Percentiles rank a stretch among this genome's conserved stretches.
These are phyloP conservation scores for Crithidia acanthocephali DNA, from an alignment of 208 protist species.

Conservation along the genomic window DNA sequence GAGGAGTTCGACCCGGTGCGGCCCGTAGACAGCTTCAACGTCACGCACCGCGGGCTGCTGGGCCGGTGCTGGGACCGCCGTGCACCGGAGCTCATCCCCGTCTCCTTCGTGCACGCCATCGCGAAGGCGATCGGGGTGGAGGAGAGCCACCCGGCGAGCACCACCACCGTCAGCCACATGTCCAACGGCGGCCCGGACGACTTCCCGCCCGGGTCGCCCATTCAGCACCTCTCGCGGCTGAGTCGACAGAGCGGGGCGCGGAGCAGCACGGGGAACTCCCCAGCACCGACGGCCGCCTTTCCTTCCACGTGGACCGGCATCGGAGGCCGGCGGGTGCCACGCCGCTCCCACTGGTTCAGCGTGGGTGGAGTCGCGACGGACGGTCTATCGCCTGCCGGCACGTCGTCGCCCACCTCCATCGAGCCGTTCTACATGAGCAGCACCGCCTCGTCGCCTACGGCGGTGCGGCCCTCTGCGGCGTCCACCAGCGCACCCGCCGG, in stretches of 20 bases:
- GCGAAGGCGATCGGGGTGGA: constrained; percentile 22
- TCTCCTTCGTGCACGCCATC: constrained; percentile 44
- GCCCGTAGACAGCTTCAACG: constrained; percentile 69
- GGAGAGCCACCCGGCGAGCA: constrained; percentile 20
- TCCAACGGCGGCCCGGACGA: constrained; percentile 22
- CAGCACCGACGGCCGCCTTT: background rate
- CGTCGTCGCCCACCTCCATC: background rate
- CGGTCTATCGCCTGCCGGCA: background rate
- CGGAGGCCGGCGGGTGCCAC: constrained; percentile 32
- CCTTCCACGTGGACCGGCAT: background rate
- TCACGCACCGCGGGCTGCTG: constrained; percentile 66
- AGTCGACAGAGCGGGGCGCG: constrained; percentile 7
- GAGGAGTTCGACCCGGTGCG: constrained; percentile 67
- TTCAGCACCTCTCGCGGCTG: constrained; percentile 7
- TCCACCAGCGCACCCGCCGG: background rate
- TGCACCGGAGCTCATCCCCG: constrained; percentile 44
- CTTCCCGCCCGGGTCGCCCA: constrained; percentile 17
- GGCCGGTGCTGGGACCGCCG: constrained; percentile 81
- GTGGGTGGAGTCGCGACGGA: constrained; percentile 41
- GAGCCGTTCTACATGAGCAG: constrained; percentile 25
- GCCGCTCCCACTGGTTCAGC: constrained; percentile 67
- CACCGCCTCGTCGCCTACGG: constrained; percentile 4
- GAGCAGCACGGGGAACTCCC: background rate
- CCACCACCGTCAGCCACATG: constrained; percentile 6
- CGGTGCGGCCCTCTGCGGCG: background rate